Base-by-base conservation (phyloP, 2,329 filamentous ascomycete genomes). In the Calonectria pseudoturangicola region DNA sequence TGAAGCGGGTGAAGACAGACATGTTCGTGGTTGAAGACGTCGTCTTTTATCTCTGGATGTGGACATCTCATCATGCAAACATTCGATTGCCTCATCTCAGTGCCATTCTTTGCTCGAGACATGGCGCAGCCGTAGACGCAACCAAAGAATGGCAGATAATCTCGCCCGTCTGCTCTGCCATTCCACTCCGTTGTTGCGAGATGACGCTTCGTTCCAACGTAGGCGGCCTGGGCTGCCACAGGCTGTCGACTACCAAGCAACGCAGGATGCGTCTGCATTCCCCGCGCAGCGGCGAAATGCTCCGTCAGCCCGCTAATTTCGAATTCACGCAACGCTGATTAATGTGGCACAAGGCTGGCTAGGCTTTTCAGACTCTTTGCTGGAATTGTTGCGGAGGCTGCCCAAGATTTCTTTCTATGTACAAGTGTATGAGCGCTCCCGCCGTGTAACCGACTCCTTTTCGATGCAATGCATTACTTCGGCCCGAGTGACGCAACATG, bases 401-500 rank as follows among this genome's bases (percentile, higher is more conserved):
- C 77, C 73, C 74, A 76, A 33, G 50, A 36, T 71, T 73, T 72
- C 70, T 75, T 74, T 77, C 77, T 79, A 79, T 79, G 77, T 79
- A 79, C 77, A 77, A 56, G 72, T 74, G 75, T 76, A 76, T 78
- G 74, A 79, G 74, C 77, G 77, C 77, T 79, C 77, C 76, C 73
- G 71, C 75, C 75, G 63, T 74, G 75, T 74, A 77, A 77, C 76
- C 75, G 77, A 79, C 78, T 79, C 77, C 77, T 76, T 60, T 75
- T 73, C 75, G 70, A 79, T 79, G 78, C 78, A 76, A 79, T 79
- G 78, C 76, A 74, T 70, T 79, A 79, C 75, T 78, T 75, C 75
- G 76, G 75, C 69, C 74, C 68, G 68, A 67, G 45, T 70, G 39
- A 76, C 67, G 71, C 45, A 73, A 76, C 72, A 74, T 77, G 70